Base-by-base conservation (phyloP, 306 rosid genomes). In the Pyrus bretschneideri region DNA sequence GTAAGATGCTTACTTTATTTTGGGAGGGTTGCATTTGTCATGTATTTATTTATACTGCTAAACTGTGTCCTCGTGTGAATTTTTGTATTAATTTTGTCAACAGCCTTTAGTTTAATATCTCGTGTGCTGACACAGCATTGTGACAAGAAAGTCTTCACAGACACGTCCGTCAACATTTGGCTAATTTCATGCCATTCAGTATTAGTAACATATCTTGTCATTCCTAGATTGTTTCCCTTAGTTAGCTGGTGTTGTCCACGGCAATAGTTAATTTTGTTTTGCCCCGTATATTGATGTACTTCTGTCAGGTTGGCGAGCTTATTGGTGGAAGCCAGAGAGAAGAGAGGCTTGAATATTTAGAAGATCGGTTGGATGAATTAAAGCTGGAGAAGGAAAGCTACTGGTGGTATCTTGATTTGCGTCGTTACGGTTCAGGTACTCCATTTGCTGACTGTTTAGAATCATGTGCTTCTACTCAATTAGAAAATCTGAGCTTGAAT, bases 361-460 rank as follows among this genome's bases (percentile, higher is more conserved):
- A 94, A 88, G 88, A 87, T 70, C 92, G 98, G 55, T 81, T 94
- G 61, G 98, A 94, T 79, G 93, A 92, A 51, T 82, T 92, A 81
- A 89, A 90, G 87, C 85, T 94, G 83, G 84, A 85, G 69, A 94
- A 86, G 87, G 96, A 94, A 14, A 82, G 87, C 80, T 90, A 85
- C 83, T 94, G 98, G 96, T 94, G 97, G 98, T 94, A 94, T 86
- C 97, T 94, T 81, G 98, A 94, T 85, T 88, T 94, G 85, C 98
- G 97, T 75, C 95, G 98, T 73, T 92, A 94, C 74, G 98, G 98
- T 55, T 92, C 98, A 84, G 98, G 98, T 94, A 45, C 59, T 29
- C 9, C 12, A 69, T 52, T 75, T 38, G 42, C 18, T 23, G n/a
- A 25, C 58, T 75, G 5, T 21, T 46, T 19, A 68, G 66, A 42